Conservation (phyloP, 331 rosid species). For the Dryas integrifolia region DNA sequence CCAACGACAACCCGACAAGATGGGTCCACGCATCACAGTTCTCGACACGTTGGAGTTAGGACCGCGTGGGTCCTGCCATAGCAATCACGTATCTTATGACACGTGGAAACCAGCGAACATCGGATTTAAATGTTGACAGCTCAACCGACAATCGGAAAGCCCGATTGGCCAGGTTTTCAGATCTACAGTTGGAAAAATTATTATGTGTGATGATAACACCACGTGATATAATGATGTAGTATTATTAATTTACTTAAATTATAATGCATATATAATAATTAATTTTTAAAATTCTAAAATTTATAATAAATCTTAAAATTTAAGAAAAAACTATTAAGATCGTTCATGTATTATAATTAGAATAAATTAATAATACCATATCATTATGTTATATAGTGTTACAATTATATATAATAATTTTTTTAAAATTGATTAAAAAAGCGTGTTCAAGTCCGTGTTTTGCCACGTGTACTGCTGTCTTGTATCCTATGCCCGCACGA, state of each 20-base stretch:
- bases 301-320: too few species aligned
- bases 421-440: too few species aligned
- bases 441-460: neutral
- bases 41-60: slow-evolving; percentile 28
- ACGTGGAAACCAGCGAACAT: slow-evolving; percentile 22
- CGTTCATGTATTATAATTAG: fast-evolving
- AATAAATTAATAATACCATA: too few species aligned
- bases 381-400: too few species aligned
- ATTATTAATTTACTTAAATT: too few species aligned
- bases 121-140: slow-evolving; percentile 28
- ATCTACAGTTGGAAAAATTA: too few species aligned
- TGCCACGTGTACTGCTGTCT: neutral
- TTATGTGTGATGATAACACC: too few species aligned
- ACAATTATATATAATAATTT: too few species aligned
- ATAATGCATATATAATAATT: too few species aligned
- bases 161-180: neutral
- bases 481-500: neutral
- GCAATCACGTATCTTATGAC: neutral
- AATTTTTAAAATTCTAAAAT: too few species aligned
- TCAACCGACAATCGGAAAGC: slow-evolving; percentile 1
- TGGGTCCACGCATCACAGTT: slow-evolving; percentile 39
- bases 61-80: slow-evolving; percentile 19
- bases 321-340: too few species aligned
- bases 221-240: too few species aligned
- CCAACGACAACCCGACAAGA: slow-evolving; percentile 66